Evolutionary conservation across 2,329 filamentous ascomycete genomes (phyloP), one percentile per base, ranked within the genome.

Genomic region (Cordyceps farinosa): DNA sequence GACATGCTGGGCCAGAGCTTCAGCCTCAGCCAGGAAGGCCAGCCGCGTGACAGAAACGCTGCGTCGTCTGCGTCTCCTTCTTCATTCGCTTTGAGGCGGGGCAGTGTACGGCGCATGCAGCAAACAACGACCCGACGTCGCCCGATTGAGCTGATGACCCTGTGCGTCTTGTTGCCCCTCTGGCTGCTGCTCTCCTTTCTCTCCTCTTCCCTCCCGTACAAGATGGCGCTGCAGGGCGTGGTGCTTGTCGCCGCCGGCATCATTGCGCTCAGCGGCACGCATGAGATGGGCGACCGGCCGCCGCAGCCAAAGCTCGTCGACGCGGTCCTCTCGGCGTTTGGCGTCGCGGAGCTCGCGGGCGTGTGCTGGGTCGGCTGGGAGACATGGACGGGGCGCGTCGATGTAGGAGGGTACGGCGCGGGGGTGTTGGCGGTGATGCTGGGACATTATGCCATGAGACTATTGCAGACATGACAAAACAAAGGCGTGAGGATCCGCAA

Each of bases 1-100:
- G 79, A 81, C 36, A 66, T 82, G 22, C 74, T 83, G 57, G 74
- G 72, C 48, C 73, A 77, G 65, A 78, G 78, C 60, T 82, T 83
- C 63, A 77, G 69, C 13, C 65, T 83, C 6, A 73, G 72, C 38
- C 70, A 53, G 30, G 48, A 9, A 22, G 27, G 38, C 11, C 42
- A 15, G 27, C 50, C 47, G 7, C 10, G 51, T 34, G 11, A 54
- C 48, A 32, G n/a, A 29, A 30, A 27, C 29, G 27, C 6, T 11
- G 45, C 45, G 27, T 30, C 45, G 1, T 27, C 54, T 13, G 5
- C 36, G 3, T 15, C 36, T 30, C 52, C 40, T 5, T 36, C 29
- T 10, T 40, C 58, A 17, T 44, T 34, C 17, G 34, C 36, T 9
- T n/a, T 51, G 11, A 15, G n/a, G 27, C 47, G 27, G 22, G 32